A percentile compares a stretch with the other conserved stretches of the same genome.
Evolutionary conservation across 2,329 filamentous ascomycete species (phyloP).

Genomic region (Paracamarosporium sp.): DNA sequence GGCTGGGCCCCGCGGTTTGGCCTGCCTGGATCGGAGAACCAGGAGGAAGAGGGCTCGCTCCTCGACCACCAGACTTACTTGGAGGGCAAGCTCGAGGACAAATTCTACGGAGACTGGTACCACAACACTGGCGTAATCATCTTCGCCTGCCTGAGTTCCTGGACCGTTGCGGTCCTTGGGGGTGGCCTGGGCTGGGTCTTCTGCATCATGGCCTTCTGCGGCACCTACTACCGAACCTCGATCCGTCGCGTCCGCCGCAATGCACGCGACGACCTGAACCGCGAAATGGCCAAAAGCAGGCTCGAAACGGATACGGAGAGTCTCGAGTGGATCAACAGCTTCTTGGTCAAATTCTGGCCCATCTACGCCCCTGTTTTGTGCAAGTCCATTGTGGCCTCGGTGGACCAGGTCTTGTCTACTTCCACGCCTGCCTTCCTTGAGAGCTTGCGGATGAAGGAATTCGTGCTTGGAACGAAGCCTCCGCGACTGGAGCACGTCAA

Average conservation of each 20-base stretch:
- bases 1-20: conserved; percentile 93
- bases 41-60: conserved; percentile 66
- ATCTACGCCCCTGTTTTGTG: conserved; percentile 96
- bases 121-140: conserved; percentile 94
- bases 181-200: conserved; percentile 94
- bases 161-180: conserved; percentile 86
- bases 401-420: conserved; percentile 94
- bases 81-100: conserved; percentile 83
- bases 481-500: conserved; percentile 97
- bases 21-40: conserved; percentile 55
- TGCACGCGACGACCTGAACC: conserved; percentile 90
- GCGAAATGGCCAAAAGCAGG: conserved; percentile 85
- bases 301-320: conserved; percentile 91
- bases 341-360: conserved; percentile 98
- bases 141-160: conserved; percentile 89
- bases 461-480: conserved; percentile 92
- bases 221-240: conserved; percentile 96
- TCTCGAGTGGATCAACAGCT: conserved; percentile 99
- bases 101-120: conserved; percentile 97
- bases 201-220: conserved; percentile 88
- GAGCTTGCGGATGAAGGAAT: conserved; percentile 90
- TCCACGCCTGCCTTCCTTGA: conserved; percentile 92
- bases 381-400: conserved; percentile 88
- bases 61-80: conserved; percentile 89
- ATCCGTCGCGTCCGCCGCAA: conserved; percentile 92